Evolutionary conservation across 2,329 filamentous ascomycete species (phyloP).

Genomic region (Colletotrichum tamarilloi): DNA sequence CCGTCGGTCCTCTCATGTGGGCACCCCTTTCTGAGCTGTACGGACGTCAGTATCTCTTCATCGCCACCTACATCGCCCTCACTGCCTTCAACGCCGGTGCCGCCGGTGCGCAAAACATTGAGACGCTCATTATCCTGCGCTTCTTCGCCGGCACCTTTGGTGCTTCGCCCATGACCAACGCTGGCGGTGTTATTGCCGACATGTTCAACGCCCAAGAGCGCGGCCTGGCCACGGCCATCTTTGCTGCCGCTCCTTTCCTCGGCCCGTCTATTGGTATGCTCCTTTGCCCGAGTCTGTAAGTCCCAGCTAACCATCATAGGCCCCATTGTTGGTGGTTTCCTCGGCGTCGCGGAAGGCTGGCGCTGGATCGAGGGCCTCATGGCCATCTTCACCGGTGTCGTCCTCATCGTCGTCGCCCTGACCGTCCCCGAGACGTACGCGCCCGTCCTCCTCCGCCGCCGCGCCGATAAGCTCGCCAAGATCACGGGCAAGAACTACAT

Average conservation of each 20-base stretch:
- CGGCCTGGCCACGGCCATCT: constrained; percentile 70
- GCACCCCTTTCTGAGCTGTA: constrained; percentile 73
- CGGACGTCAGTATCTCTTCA: constrained; percentile 69
- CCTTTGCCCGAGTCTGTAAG: constrained; percentile 57
- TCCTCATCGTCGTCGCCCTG: constrained; percentile 53
- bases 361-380: constrained; percentile 76
- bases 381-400: constrained; percentile 63
- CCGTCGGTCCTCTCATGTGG: constrained; percentile 72
- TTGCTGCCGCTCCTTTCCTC: constrained; percentile 74
- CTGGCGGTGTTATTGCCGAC: constrained; percentile 71
- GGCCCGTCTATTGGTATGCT: constrained; percentile 70
- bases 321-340: constrained; percentile 75
- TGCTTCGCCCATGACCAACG: constrained; percentile 70
- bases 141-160: constrained; percentile 75
- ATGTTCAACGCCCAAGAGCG: constrained; percentile 65
- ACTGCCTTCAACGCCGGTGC: constrained; percentile 71
- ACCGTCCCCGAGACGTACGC: constrained; percentile 52
- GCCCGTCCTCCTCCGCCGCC: constrained; percentile 40
- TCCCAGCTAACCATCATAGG: constrained; percentile 75
- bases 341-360: constrained; percentile 74
- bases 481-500: constrained; percentile 40
- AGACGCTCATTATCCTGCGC: constrained; percentile 68
- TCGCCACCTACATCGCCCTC: constrained; percentile 65
- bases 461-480: constrained; percentile 39
- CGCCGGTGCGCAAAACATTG: constrained; percentile 67